A percentile compares a stretch with the other conserved stretches of the same genome.
phyloP scores from a whole-genome alignment of 192 early-diverging fungal species.

The Chytriomyces sp. region DNA sequence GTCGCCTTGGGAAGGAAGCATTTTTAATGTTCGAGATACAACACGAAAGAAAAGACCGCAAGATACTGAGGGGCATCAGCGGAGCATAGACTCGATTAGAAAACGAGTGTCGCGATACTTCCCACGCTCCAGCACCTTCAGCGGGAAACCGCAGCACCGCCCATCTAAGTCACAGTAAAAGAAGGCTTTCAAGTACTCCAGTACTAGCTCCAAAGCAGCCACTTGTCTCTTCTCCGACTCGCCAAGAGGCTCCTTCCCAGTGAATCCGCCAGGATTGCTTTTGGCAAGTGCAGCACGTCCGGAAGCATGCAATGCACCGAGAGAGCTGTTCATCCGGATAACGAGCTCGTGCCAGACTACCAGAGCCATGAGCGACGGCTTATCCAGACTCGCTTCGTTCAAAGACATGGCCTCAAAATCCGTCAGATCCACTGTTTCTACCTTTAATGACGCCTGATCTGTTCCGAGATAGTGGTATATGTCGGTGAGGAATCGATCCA shows the following conservation, averaged over 20 bases:
- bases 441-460: not conserved
- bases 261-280: not conserved
- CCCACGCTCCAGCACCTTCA: constrained; percentile 29
- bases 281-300: not conserved
- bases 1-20: too few relatives aligned
- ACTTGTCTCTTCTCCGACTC: constrained; percentile 26
- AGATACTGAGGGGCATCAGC: not conserved
- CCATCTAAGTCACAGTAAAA: constrained; percentile 41
- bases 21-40: too few relatives aligned
- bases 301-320: not conserved
- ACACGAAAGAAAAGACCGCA: not conserved
- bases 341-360: constrained; percentile 30
- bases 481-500: constrained; percentile 31
- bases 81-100: not conserved
- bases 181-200: constrained; percentile 42
- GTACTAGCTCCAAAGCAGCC: constrained; percentile 5
- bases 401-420: not conserved
- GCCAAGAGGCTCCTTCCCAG: not conserved
- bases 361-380: constrained; percentile 10
- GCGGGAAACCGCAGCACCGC: constrained; percentile 20
- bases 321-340: not conserved
- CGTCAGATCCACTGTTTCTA: not conserved
- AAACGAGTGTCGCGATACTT: constrained; percentile 10
- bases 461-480: constrained; percentile 7
- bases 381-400: not conserved